Evolutionary conservation across 2,329 filamentous ascomycete species (phyloP).

Genomic region (Pseudogymnoascus sp.): DNA sequence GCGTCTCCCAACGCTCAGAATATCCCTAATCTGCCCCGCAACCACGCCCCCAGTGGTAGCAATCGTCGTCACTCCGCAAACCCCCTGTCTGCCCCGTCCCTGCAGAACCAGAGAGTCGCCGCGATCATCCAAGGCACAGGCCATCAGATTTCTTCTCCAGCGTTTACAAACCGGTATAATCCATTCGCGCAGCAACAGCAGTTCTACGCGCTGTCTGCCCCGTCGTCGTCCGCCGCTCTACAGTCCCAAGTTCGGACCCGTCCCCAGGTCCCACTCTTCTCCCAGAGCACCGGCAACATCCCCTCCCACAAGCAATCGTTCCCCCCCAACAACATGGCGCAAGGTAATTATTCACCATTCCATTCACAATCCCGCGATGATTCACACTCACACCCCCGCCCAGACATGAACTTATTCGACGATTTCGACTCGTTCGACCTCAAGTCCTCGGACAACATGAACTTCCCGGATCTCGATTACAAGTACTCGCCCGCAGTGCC

Average conservation of each 20-base stretch:
- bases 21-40: constrained; percentile 28
- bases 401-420: constrained; percentile 48
- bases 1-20: constrained; percentile 24
- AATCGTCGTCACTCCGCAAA: constrained; percentile 44
- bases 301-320: constrained; percentile 20
- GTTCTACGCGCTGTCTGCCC: constrained; percentile 60
- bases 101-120: constrained; percentile 51
- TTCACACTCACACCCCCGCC: constrained; percentile 26
- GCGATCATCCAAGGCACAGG: constrained; percentile 51
- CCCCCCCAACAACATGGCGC: constrained; percentile 39
- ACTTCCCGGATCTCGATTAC: constrained; percentile 14
- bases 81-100: constrained; percentile 39
- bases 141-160: constrained; percentile 43
- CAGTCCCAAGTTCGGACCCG: constrained; percentile 44
- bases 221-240: constrained; percentile 49
- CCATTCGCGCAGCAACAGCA: constrained; percentile 40
- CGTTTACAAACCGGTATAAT: constrained; percentile 51
- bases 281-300: constrained; percentile 44
- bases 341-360: constrained; percentile 38
- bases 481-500: constrained; percentile 28
- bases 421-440: constrained; percentile 48
- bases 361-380: constrained; percentile 12
- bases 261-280: constrained; percentile 65
- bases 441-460: constrained; percentile 18
- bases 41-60: constrained; percentile 30